Conservation (phyloP, 2,329 filamentous ascomycete genomes). For the Bimuria novae-zelandiae region DNA sequence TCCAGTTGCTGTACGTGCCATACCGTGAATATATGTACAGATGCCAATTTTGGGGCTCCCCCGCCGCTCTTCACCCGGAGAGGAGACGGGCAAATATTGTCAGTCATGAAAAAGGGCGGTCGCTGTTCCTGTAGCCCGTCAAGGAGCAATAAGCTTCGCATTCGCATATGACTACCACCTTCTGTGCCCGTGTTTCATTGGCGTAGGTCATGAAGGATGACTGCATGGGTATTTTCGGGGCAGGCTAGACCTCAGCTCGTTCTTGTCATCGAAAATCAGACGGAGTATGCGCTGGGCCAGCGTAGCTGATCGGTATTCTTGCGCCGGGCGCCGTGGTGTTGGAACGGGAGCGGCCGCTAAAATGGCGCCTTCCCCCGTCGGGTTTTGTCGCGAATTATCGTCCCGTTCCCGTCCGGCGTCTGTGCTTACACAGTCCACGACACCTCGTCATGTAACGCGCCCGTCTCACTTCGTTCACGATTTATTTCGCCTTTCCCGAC, state of each 20-base stretch:
- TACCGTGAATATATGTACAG: background rate
- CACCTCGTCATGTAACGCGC: background rate
- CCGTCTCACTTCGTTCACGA: background rate
- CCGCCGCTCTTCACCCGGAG: constrained; percentile 1
- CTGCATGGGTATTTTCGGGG: background rate
- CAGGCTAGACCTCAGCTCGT: background rate
- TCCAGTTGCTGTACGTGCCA: no score
- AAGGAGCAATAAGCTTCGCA: background rate
- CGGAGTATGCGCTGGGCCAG: background rate
- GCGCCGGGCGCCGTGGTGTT: background rate
- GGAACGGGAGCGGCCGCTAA: background rate
- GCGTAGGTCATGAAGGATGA: background rate
- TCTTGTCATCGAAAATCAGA: background rate
- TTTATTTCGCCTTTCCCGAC: constrained; percentile 1
- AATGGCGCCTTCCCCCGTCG: constrained; percentile 2
- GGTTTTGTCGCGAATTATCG: background rate
- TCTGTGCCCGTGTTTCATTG: background rate
- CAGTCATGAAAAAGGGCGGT: background rate
- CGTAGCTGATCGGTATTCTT: background rate
- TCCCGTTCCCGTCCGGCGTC: background rate
- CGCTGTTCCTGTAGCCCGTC: no score
- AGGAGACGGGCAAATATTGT: background rate
- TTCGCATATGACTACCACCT: no score
- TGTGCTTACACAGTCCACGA: background rate
- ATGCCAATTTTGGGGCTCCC: background rate